phyloP scores from a whole-genome alignment of 2,329 filamentous ascomycete genomes.

The Fusarium anguioides region DNA sequence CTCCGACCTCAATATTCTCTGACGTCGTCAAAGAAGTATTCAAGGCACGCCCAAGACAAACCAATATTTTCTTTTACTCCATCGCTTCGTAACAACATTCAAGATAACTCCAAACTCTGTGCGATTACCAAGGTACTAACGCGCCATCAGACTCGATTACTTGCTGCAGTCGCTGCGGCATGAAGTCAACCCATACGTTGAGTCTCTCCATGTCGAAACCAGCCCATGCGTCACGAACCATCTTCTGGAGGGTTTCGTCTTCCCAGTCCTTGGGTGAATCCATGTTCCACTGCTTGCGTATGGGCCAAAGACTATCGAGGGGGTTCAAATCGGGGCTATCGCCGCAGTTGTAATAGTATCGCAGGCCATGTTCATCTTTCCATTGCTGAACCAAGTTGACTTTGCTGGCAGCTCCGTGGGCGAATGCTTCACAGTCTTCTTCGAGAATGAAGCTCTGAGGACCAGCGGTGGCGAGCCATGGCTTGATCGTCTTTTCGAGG shows the following conservation, averaged over 20 bases:
- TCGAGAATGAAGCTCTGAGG: conserved; percentile 48
- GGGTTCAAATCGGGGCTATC: conserved; percentile 53
- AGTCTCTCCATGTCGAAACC: conserved; percentile 47
- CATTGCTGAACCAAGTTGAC: conserved; percentile 51
- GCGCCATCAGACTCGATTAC: conserved; percentile 49
- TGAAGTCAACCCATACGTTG: conserved; percentile 53
- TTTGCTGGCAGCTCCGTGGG: conserved; percentile 52
- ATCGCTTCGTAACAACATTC: conserved; percentile 21
- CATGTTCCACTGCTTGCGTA: conserved; percentile 50
- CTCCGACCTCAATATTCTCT: neutral
- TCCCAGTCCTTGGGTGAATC: conserved; percentile 49
- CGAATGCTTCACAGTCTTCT: conserved; percentile 52
- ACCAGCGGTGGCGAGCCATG: conserved; percentile 45
- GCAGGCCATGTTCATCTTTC: conserved; percentile 50
- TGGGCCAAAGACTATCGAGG: conserved; percentile 51
- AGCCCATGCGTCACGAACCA: conserved; percentile 48
- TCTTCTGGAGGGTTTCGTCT: conserved; percentile 47
- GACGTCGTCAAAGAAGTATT: neutral
- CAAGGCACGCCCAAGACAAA: neutral
- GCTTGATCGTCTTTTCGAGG: conserved; percentile 49
- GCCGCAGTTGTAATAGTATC: conserved; percentile 51
- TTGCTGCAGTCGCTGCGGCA: conserved; percentile 50
- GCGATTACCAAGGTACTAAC: conserved; percentile 50
- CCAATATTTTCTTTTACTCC: neutral
- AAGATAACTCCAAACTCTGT: conserved; percentile 16